Base-by-base conservation (phyloP, 2,329 filamentous ascomycete genomes). In the Davidsoniella neocaledoniae region DNA sequence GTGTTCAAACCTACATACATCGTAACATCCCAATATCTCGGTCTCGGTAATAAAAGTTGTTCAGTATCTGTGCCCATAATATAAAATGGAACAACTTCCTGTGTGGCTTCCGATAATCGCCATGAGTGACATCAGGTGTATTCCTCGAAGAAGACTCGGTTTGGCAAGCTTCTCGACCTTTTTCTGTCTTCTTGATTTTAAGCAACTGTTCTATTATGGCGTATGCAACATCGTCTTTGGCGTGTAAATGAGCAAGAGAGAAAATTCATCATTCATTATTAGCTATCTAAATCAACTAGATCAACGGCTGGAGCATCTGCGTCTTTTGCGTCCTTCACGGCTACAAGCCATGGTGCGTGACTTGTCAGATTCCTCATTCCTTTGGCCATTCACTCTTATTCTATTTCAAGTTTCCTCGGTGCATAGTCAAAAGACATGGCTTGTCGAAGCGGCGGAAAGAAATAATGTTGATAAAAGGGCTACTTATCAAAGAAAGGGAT, bases 41-140 rank as follows among this genome's bases (percentile, higher is more conserved):
- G 59, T 66, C 1, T 77, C 78, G 2, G 80, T 85, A 2, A 85
- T 68, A 2, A 83, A 65, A 58, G 80, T 85, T n/a, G 70, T 67
- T 85, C 81, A 37, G 66, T 56, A 1, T 79, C 75, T 4, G 70
- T 67, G 0, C 79, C 81, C 6, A 66, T 63, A 1, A 84, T 76
- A 52, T 74, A 69, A 54, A 85, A 84, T 0, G 76, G 67, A 56
- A 75, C 81, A 0, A 63, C 65, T 33, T 33, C 8, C 3, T 23
- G 42, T 23, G 42, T 10, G n/a, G 23, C 12, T 33, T 10, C 12
- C 21, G 21, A 23, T 10, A 1, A 33, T 33, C 8, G 12, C 1
- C 12, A 33, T 9, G 12, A 33, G 12, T 12, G 29, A 33, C 12
- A 33, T 33, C 9, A 33, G 9, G 29, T 33, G 29, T 12, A 10